These are phyloP conservation scores for Selaginella moellendorffii DNA, from an alignment of 75 land plant species.

Conservation along the genomic window DNA sequence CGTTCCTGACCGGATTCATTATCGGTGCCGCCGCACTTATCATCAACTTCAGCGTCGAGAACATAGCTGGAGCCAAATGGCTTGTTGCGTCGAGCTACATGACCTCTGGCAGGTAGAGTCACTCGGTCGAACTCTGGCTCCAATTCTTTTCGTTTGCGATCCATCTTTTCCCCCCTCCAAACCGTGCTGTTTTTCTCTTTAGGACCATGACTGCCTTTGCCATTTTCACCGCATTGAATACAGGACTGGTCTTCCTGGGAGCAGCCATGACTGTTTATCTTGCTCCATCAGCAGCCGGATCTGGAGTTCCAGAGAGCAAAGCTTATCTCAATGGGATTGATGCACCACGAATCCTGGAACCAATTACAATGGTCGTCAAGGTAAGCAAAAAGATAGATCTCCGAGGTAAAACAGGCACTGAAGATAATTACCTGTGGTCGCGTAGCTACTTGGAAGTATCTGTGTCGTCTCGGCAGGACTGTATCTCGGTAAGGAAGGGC, in stretches of 20 bases:
- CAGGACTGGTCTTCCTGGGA: background rate
- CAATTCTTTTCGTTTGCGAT: too few relatives aligned
- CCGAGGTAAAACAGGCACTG: too few relatives aligned
- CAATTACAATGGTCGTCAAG: constrained; percentile 1
- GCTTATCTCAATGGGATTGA: constrained; percentile 5
- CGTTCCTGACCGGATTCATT: background rate
- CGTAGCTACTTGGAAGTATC: constrained; percentile 5
- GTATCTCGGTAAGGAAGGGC: background rate
- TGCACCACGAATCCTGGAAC: background rate
- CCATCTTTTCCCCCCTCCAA: too few relatives aligned
- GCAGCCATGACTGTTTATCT: background rate
- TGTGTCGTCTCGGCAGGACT: constrained; percentile 1
- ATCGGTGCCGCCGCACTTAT: background rate
- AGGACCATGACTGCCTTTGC: background rate
- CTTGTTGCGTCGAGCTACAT: background rate
- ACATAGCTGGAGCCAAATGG: constrained; percentile 1
- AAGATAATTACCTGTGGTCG: background rate
- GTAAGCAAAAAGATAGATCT: too few relatives aligned
- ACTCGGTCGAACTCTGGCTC: too few relatives aligned
- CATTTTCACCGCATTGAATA: background rate
- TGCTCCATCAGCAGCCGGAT: constrained; percentile 5
- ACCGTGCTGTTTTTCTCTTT: too few relatives aligned
- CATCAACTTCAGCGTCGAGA: background rate
- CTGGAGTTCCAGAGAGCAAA: constrained; percentile 1
- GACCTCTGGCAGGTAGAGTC: background rate